Percentiles rank a stretch among this genome's conserved stretches.
Evolutionary conservation across 2,329 filamentous ascomycete genomes (phyloP).

Genomic region (Ceratocystis albifundus): DNA sequence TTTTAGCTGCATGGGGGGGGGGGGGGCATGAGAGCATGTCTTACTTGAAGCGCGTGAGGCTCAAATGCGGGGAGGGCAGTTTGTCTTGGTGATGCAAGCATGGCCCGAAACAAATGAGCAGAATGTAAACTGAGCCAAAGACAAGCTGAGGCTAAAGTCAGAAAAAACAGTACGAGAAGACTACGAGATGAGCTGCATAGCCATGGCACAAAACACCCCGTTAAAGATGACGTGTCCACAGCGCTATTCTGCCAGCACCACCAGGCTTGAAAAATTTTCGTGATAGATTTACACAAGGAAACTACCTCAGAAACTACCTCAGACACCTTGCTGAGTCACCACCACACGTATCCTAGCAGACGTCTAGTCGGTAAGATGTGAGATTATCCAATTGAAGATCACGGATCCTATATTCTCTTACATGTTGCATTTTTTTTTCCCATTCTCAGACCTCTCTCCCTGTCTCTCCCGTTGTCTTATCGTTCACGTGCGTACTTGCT

Average conservation of each 20-base stretch:
- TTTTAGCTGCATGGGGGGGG: not conserved
- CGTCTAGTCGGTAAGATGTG: not conserved
- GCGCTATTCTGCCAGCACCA: not conserved
- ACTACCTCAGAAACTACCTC: not conserved
- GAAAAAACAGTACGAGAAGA: not conserved
- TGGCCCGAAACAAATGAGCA: not conserved
- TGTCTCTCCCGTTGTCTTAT: not conserved
- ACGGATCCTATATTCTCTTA: not conserved
- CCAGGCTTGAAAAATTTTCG: not conserved
- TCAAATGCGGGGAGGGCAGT: not conserved
- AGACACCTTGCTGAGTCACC: not conserved
- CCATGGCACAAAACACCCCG: not conserved
- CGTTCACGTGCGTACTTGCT: not conserved
- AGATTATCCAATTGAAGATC: not conserved
- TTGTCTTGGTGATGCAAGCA: not conserved
- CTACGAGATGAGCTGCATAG: not conserved
- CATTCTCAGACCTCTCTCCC: not conserved
- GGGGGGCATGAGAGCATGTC: not conserved
- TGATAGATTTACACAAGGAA: not conserved
- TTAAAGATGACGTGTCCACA: not conserved
- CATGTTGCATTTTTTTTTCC: not conserved
- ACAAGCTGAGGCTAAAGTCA: not conserved
- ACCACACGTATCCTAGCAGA: not conserved
- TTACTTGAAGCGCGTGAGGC: constrained; percentile 1
- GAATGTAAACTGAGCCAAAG: not conserved